A percentile compares a stretch with the other conserved stretches of the same genome.
phyloP scores from a whole-genome alignment of 2,329 filamentous ascomycete species.

The Epichloe sp. region DNA sequence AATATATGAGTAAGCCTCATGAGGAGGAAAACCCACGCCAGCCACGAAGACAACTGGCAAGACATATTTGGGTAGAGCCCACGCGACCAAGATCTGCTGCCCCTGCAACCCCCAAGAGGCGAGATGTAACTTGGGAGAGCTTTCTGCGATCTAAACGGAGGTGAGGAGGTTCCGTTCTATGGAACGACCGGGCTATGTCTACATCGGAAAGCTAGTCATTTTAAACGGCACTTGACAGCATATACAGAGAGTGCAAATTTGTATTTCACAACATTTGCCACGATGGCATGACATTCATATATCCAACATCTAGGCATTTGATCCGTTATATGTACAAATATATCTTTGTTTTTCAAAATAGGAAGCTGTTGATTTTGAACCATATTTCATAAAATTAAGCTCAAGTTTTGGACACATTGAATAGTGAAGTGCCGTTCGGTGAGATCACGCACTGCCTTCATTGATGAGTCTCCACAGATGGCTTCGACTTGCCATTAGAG shows the following conservation, averaged over 20 bases:
- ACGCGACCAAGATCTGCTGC: constrained; percentile 7
- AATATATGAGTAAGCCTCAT: constrained; percentile 11
- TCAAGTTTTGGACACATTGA: background rate
- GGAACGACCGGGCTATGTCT: background rate
- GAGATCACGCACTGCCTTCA: constrained; percentile 12
- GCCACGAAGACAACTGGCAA: constrained; percentile 6
- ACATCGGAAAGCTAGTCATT: background rate
- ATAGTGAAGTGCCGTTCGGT: too few relatives aligned
- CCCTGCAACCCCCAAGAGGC: constrained; percentile 4
- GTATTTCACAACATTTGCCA: background rate
- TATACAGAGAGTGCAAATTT: background rate
- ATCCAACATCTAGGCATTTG: background rate
- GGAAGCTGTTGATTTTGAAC: too few relatives aligned
- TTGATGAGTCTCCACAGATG: constrained; percentile 36
- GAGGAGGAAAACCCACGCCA: constrained; percentile 3
- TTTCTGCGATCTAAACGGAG: constrained; percentile 14
- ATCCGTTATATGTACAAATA: background rate
- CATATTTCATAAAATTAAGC: too few relatives aligned
- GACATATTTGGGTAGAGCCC: constrained; percentile 11
- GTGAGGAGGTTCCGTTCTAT: constrained; percentile 4
- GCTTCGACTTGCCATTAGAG: constrained; percentile 34
- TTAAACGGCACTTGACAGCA: background rate
- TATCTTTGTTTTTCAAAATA: background rate
- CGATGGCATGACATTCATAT: constrained; percentile 1
- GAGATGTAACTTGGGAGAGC: constrained; percentile 11